Conservation (phyloP, 345 rosid genomes). For the Arabidopsis suecica region DNA sequence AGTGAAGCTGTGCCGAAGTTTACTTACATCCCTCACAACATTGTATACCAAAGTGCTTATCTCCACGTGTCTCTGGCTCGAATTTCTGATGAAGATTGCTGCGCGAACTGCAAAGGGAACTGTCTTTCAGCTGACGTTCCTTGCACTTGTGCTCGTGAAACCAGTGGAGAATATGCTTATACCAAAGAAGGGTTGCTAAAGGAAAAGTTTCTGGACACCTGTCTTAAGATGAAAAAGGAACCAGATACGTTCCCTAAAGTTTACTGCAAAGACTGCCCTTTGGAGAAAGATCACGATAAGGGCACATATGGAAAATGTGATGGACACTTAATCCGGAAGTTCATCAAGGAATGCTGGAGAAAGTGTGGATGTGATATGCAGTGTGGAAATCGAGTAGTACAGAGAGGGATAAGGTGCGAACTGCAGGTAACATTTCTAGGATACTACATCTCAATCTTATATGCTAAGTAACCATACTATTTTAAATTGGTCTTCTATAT, state of each 20-base stretch:
- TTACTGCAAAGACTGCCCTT: conserved; percentile 78
- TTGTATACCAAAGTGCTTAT: conserved; percentile 67
- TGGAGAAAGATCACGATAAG: conserved; percentile 60
- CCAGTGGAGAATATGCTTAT: conserved; percentile 87
- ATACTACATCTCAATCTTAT: background rate
- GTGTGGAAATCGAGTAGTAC: conserved; percentile 85
- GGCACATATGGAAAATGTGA: conserved; percentile 63
- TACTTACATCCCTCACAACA: conserved; percentile 67
- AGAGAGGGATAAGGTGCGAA: conserved; percentile 70
- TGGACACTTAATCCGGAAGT: conserved; percentile 81
- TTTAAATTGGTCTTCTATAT: background rate
- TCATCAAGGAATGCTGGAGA: conserved; percentile 91
- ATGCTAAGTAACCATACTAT: background rate
- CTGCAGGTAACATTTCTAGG: conserved; percentile 63
- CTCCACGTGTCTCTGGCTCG: conserved; percentile 71
- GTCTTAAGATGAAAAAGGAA: conserved; percentile 51
- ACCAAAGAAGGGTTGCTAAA: conserved; percentile 60
- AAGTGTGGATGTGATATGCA: conserved; percentile 83
- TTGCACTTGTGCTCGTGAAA: conserved; percentile 82
- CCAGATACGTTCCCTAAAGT: conserved; percentile 49
- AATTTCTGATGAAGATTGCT: conserved; percentile 75
- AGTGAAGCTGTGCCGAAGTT: conserved; percentile 58
- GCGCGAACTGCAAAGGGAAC: conserved; percentile 69
- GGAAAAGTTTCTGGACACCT: conserved; percentile 59
- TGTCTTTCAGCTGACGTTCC: conserved; percentile 68